Base-by-base conservation (phyloP, 108 stramenopile genomes). In the Nannochloropsis granulata region DNA sequence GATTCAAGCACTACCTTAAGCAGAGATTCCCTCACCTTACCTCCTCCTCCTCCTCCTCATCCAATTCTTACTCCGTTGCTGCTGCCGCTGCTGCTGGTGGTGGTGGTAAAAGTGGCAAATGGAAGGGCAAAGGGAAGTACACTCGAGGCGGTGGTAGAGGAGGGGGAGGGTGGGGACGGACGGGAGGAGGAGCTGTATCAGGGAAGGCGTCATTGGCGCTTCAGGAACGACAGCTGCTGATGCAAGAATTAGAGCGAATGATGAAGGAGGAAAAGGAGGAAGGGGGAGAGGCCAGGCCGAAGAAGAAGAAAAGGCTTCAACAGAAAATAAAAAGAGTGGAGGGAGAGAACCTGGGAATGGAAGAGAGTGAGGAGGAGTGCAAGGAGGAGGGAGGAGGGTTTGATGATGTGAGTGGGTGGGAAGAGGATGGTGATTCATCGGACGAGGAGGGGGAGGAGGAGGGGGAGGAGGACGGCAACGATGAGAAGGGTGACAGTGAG, bases 1-100 rank as follows among this genome's bases (percentile, higher is more conserved):
- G 87, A 24, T 87, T 87, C 45, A 43, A 83, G 86, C 56, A 71
- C 21, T 13, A 82, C 46, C 56, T 71, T n/a, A 5, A 71, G 56
- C 56, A 71, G 56, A 16, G 56, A 0, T 71, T 71, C 56, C 81
- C 81, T 19, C 21, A 44, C 42, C 16, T 23, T 81, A 3, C 7
- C n/a, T 71, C 56, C 56, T 71, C 56, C 2, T 71, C 1, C 7
- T 16, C 56, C 7, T 0, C 56, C 2, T 71, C 56, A 16, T n/a
- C 56, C 2, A 16, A n/a, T n/a, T 71, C 56, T n/a, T n/a, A 16
- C 56, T 71, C 56, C 11, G n/a, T 11, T 71, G n/a, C 56, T n/a
- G 21, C 56, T n/a, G 56, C n/a, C 11, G 0, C 11, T n/a, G 16
- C 56, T 71, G 56, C 21, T n/a, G 21, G 21, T 71, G 8, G 0